These are phyloP conservation scores for Symmetrospora coprosmae DNA, from an alignment of 768 basidiomycete genomes.

Conservation along the genomic window DNA sequence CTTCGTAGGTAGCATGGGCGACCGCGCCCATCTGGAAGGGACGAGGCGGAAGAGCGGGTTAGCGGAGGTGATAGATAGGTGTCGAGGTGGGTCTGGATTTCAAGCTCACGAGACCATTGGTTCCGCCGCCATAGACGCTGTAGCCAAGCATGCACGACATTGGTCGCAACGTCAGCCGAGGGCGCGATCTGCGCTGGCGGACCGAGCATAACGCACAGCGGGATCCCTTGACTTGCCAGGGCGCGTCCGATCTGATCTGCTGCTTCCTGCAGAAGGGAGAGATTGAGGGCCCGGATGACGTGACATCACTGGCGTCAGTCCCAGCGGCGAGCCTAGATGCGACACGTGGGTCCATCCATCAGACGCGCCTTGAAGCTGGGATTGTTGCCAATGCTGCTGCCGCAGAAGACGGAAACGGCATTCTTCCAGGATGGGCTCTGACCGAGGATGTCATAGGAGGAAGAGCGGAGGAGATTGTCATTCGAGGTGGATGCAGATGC, in stretches of 20 bases:
- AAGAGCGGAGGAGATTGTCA: no score
- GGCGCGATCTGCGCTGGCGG: neutral
- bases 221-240: constrained; percentile 33
- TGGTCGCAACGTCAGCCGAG: no score
- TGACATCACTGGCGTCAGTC: neutral
- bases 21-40: constrained; percentile 31
- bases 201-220: constrained; percentile 22
- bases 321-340: neutral
- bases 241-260: constrained; percentile 35
- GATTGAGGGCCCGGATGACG: neutral
- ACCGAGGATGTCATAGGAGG: no score
- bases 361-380: constrained; percentile 4
- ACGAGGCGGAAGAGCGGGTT: neutral
- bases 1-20: constrained; percentile 24
- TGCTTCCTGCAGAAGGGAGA: neutral
- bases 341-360: neutral
- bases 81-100: neutral
- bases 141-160: no score
- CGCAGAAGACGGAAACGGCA: constrained; percentile 23
- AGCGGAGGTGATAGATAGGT: neutral
- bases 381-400: constrained; percentile 7
- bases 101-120: constrained; percentile 23
- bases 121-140: constrained; percentile 27
- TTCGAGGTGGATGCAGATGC: no score
- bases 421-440: no score